These are phyloP conservation scores for Thuja plicata DNA, from an alignment of 83 land plant genomes.

Conservation along the genomic window DNA sequence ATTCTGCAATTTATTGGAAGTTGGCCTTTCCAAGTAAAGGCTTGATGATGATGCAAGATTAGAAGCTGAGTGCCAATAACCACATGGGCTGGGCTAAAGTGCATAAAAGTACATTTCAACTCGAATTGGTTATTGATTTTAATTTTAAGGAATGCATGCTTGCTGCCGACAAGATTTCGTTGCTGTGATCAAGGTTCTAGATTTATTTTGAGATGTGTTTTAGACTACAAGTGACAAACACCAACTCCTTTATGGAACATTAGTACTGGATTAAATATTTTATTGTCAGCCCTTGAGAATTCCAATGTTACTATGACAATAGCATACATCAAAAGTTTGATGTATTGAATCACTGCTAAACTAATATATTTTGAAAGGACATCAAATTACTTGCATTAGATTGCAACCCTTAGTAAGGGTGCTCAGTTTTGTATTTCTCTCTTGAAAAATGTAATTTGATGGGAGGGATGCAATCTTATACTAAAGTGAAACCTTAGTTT, in stretches of 20 bases:
- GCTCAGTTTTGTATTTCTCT: background rate
- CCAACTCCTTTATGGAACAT: background rate
- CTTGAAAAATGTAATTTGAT: background rate
- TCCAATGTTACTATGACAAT: background rate
- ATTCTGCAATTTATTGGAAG: background rate
- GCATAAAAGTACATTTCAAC: background rate
- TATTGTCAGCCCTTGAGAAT: background rate
- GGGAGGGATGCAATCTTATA: background rate
- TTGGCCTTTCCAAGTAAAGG: background rate
- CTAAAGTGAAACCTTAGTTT: background rate
- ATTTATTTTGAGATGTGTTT: background rate
- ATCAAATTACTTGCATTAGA: background rate
- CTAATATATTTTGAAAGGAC: background rate
- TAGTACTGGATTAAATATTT: background rate
- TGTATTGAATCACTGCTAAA: background rate
- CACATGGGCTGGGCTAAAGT: background rate
- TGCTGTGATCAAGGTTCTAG: background rate
- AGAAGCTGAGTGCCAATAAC: background rate
- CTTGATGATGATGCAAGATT: background rate
- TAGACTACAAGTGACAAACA: background rate
- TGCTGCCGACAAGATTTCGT: background rate
- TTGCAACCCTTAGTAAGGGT: background rate
- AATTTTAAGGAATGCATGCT: background rate
- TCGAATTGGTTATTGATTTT: background rate
- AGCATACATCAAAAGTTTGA: background rate